Evolutionary conservation across 2,329 filamentous ascomycete species (phyloP).

Genomic region (Keithomyces neogunnii): DNA sequence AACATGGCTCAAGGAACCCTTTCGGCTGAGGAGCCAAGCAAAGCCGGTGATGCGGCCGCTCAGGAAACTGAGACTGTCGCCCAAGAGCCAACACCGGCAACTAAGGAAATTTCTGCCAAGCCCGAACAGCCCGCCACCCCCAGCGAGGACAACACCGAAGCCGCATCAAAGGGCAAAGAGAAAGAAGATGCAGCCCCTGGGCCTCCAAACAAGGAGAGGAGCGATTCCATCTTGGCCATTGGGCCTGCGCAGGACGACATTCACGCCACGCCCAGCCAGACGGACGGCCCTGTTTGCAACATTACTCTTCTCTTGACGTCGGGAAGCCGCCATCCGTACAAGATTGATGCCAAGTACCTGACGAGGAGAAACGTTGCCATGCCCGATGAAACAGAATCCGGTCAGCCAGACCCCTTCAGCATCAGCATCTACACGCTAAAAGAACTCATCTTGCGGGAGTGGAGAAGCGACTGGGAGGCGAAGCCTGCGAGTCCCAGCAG

Average conservation of each 20-base stretch:
- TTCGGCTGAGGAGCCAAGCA: slow-evolving; percentile 8
- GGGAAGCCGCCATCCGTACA: slow-evolving; percentile 81
- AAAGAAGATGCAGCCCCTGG: slow-evolving; percentile 18
- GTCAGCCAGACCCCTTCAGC: slow-evolving; percentile 68
- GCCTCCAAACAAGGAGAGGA: slow-evolving; percentile 21
- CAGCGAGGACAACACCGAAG: slow-evolving; percentile 12
- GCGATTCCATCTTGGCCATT: slow-evolving; percentile 32
- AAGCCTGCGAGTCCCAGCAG: slow-evolving; percentile 79
- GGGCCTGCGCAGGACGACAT: slow-evolving; percentile 35
- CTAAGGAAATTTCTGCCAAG: slow-evolving; percentile 8
- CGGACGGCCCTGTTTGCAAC: slow-evolving; percentile 43
- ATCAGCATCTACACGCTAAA: slow-evolving; percentile 93
- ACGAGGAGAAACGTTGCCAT: slow-evolving; percentile 70
- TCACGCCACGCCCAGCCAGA: slow-evolving; percentile 19
- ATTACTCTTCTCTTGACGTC: slow-evolving; percentile 79
- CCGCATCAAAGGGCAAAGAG: slow-evolving; percentile 25
- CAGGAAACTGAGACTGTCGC: slow-evolving; percentile 10
- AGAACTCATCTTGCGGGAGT: slow-evolving; percentile 87
- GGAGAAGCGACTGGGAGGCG: slow-evolving; percentile 85
- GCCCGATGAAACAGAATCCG: slow-evolving; percentile 52
- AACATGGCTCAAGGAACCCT: slow-evolving; percentile 18
- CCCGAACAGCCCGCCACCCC: slow-evolving; percentile 11
- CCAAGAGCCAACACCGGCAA: slow-evolving; percentile 10
- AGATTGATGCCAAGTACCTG: slow-evolving; percentile 80
- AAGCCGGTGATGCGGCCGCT: slow-evolving; percentile 11